phyloP scores from a whole-genome alignment of 352 stramenopile genomes.

The Globisporangium iwayamae region DNA sequence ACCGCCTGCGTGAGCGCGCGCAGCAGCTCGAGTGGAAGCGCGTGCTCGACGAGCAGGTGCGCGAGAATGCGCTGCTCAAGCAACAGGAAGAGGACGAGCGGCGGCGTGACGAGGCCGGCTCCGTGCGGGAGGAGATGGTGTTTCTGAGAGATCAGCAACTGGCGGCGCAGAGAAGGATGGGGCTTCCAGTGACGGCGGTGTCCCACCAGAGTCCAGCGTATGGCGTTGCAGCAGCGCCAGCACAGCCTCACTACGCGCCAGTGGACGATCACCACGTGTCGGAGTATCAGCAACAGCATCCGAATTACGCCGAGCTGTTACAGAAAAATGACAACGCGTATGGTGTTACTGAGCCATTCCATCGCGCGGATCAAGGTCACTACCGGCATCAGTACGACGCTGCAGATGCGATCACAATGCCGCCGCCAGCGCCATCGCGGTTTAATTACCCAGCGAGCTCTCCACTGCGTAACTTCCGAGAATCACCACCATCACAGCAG shows the following conservation, averaged over 20 bases:
- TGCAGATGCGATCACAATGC: slow-evolving; percentile 5
- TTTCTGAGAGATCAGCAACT: slow-evolving; percentile 57
- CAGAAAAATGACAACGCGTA: not conserved
- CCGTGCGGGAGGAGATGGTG: slow-evolving; percentile 45
- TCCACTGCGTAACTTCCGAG: slow-evolving; percentile 7
- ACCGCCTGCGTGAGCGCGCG: slow-evolving; percentile 53
- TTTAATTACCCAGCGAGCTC: not conserved
- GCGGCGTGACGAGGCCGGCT: slow-evolving; percentile 31
- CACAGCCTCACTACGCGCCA: slow-evolving; percentile 7
- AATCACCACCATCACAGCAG: slow-evolving; percentile 9
- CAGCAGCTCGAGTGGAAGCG: slow-evolving; percentile 71
- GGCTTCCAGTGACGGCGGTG: not conserved
- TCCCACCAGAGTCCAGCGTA: slow-evolving; percentile 1
- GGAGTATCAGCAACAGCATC: slow-evolving; percentile 16
- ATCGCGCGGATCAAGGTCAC: not conserved
- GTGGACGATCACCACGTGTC: slow-evolving; percentile 6
- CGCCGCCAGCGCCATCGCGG: slow-evolving; percentile 23
- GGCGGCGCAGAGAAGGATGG: slow-evolving; percentile 48
- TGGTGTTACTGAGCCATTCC: not conserved
- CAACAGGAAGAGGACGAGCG: slow-evolving; percentile 39
- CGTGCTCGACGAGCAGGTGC: slow-evolving; percentile 68
- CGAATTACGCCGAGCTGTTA: not conserved
- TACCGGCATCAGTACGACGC: not conserved
- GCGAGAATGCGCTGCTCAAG: slow-evolving; percentile 59
- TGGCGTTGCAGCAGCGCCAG: slow-evolving; percentile 9